These are phyloP conservation scores for Ceratobasidium sp. DNA, from an alignment of 1,284 basidiomycete species.

Conservation along the genomic window DNA sequence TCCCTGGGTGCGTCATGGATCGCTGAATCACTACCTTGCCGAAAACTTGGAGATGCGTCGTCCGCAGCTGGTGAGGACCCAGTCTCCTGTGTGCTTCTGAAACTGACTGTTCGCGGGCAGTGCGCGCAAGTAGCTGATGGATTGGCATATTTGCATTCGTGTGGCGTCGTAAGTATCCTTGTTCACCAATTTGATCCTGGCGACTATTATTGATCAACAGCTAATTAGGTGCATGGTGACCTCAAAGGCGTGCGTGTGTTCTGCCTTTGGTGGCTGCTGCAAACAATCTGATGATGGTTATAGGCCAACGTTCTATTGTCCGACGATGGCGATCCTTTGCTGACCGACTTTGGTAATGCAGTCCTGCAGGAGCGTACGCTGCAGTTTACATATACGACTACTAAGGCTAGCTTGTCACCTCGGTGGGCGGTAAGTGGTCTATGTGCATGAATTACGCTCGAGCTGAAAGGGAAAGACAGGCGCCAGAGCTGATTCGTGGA, in stretches of 20 bases:
- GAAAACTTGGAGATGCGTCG: neutral
- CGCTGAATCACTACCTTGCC: neutral
- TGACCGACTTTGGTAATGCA: constrained; percentile 21
- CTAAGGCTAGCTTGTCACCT: neutral
- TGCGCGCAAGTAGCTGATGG: neutral
- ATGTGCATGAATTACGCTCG: neutral
- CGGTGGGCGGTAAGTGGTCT: constrained; percentile 9
- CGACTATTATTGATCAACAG: neutral
- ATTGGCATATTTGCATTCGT: neutral
- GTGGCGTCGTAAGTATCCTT: neutral
- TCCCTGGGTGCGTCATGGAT: neutral
- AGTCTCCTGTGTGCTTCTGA: too few species aligned
- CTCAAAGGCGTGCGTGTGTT: neutral
- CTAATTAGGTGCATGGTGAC: constrained; percentile 14
- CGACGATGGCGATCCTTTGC: neutral
- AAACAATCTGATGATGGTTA: neutral
- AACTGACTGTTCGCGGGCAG: neutral
- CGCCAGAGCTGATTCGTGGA: neutral
- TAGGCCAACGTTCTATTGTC: constrained; percentile 22
- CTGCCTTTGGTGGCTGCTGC: neutral
- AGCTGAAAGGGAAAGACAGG: neutral
- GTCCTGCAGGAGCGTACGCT: neutral
- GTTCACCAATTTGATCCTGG: too few species aligned
- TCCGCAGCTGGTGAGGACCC: constrained; percentile 1
- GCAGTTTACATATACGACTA: constrained; percentile 1